phyloP scores from a whole-genome alignment of 768 basidiomycete genomes.

The Mycena amicta region DNA sequence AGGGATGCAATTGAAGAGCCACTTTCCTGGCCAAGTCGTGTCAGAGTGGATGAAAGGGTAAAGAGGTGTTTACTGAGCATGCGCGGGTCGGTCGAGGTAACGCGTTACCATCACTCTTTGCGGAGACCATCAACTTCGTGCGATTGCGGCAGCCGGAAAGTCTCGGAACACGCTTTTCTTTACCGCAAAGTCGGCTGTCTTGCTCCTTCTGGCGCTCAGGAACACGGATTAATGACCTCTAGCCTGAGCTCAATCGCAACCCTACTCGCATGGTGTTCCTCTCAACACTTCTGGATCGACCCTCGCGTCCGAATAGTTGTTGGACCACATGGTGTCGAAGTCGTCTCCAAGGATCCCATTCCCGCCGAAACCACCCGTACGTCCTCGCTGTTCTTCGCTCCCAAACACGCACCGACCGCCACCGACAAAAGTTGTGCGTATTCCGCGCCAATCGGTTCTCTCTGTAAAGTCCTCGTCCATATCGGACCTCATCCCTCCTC shows the following conservation, averaged over 20 bases:
- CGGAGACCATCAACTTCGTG: no score
- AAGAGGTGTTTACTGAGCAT: no score
- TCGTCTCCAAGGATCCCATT: constrained; percentile 39
- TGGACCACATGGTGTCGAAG: constrained; percentile 34
- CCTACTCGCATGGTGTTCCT: constrained; percentile 52
- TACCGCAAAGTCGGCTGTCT: no score
- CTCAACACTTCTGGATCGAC: constrained; percentile 51
- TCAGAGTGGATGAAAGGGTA: no score
- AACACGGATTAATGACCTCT: neutral
- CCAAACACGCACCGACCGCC: constrained; percentile 1
- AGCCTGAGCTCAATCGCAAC: constrained; percentile 18
- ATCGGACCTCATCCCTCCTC: constrained; percentile 42
- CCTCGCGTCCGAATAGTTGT: constrained; percentile 39
- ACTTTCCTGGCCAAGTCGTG: no score
- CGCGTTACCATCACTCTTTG: no score
- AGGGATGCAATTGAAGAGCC: no score
- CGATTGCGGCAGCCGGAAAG: no score
- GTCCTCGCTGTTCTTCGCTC: constrained; percentile 18
- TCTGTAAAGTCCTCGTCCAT: constrained; percentile 61
- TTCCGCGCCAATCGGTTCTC: constrained; percentile 64
- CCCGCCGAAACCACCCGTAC: constrained; percentile 40
- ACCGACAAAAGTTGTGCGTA: constrained; percentile 54
- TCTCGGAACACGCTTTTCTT: no score
- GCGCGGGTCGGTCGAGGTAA: no score
- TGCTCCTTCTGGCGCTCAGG: no score